These are phyloP conservation scores for Aspergillus ochraceus DNA, from an alignment of 2,329 filamentous ascomycete genomes.

Conservation along the genomic window DNA sequence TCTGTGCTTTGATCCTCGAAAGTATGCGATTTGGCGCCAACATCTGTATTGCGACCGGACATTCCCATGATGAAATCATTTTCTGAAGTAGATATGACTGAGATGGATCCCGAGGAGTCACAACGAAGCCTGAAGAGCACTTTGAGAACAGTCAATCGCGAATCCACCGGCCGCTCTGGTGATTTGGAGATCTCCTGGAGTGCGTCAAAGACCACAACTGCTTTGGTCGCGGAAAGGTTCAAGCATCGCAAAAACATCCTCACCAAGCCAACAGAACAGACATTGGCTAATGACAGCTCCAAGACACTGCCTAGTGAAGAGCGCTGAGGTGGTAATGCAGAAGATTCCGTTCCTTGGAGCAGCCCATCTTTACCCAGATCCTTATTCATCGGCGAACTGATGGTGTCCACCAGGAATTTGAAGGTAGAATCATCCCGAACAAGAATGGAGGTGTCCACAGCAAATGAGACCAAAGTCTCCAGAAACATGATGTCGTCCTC, in stretches of 20 bases:
- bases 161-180: conserved; percentile 63
- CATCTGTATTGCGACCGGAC: conserved; percentile 64
- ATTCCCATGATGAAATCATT: conserved; percentile 70
- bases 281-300: conserved; percentile 51
- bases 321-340: conserved; percentile 28
- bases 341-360: conserved; percentile 43
- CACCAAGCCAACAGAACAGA: conserved; percentile 70
- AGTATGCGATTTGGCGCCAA: conserved; percentile 44
- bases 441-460: conserved; percentile 34
- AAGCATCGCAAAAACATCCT: conserved; percentile 75
- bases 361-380: conserved; percentile 33
- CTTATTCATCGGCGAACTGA: conserved; percentile 37
- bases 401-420: conserved; percentile 31
- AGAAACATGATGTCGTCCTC: conserved; percentile 41
- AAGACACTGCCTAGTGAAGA: conserved; percentile 31
- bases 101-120: conserved; percentile 76
- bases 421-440: conserved; percentile 33
- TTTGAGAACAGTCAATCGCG: conserved; percentile 73
- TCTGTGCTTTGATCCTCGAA: conserved; percentile 44
- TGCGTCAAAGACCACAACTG: conserved; percentile 61
- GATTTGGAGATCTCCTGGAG: conserved; percentile 65
- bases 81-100: conserved; percentile 69
- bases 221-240: conserved; percentile 65
- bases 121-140: conserved; percentile 79
- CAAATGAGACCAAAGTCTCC: conserved; percentile 40